Percentiles rank a stretch among this genome's conserved stretches.
These are phyloP conservation scores for Colletotrichum abscissum DNA, from an alignment of 2,329 filamentous ascomycete genomes.

Conservation along the genomic window DNA sequence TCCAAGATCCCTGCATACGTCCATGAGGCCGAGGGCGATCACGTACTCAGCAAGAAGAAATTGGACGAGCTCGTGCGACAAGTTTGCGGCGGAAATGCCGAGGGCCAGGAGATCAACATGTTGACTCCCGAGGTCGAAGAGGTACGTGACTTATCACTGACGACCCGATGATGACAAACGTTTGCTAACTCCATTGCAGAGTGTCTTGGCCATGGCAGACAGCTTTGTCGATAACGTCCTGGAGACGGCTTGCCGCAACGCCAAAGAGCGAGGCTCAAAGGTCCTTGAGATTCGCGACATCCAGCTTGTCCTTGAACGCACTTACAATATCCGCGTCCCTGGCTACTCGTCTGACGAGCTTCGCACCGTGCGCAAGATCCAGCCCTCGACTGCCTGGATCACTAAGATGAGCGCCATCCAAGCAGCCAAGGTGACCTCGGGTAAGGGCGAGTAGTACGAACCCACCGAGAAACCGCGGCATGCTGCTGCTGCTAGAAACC, in stretches of 20 bases:
- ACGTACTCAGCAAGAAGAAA: constrained; percentile 97
- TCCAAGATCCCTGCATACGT: constrained; percentile 84
- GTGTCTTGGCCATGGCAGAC: constrained; percentile 88
- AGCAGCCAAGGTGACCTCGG: constrained; percentile 84
- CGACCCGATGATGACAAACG: neutral
- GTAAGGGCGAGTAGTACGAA: constrained; percentile 63
- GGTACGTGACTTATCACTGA: constrained; percentile 61
- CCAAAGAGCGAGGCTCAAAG: constrained; percentile 91
- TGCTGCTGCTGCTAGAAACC: constrained; percentile 6
- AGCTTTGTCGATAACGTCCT: constrained; percentile 95
- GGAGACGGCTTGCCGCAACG: constrained; percentile 86
- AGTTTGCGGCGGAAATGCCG: constrained; percentile 83
- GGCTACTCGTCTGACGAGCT: constrained; percentile 96
- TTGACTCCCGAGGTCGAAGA: constrained; percentile 96
- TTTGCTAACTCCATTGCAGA: constrained; percentile 59
- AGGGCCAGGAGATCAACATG: constrained; percentile 78
- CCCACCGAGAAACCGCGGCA: constrained; percentile 11
- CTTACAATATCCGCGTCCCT: constrained; percentile 91
- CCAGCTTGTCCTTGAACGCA: constrained; percentile 84
- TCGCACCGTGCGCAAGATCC: constrained; percentile 91
- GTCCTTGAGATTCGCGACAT: constrained; percentile 90
- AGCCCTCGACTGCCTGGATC: constrained; percentile 89
- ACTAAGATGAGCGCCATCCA: constrained; percentile 98
- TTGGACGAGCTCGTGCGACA: constrained; percentile 94
- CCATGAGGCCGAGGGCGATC: constrained; percentile 90